A percentile compares a stretch with the other conserved stretches of the same genome.
Conservation (phyloP, 208 protist genomes). For the Leishmania amazonensis region DNA sequence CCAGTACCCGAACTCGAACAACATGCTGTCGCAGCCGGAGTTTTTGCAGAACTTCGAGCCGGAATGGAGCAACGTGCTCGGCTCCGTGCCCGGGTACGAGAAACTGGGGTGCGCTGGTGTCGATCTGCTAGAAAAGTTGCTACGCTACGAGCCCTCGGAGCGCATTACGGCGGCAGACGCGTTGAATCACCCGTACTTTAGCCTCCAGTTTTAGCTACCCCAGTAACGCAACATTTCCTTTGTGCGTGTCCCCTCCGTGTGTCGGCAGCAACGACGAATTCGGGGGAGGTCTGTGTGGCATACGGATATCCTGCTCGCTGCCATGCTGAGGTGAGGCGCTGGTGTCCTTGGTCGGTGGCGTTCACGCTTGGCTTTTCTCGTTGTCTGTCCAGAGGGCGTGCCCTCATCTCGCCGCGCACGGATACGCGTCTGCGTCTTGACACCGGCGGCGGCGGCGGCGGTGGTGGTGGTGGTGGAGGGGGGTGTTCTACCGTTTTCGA, state of each 20-base stretch:
- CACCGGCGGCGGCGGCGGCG: background rate
- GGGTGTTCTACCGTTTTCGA: background rate
- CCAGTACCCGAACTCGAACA: slow-evolving; percentile 77
- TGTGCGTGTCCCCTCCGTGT: background rate
- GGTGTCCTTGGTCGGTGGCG: background rate
- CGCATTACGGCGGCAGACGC: slow-evolving; percentile 82
- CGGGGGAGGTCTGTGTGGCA: background rate
- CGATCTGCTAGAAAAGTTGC: slow-evolving; percentile 66
- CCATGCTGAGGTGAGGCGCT: background rate
- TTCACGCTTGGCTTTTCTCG: background rate
- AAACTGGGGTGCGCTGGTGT: slow-evolving; percentile 70
- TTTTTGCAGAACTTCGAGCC: slow-evolving; percentile 63
- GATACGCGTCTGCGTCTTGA: background rate
- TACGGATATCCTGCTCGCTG: background rate
- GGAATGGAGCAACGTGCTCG: slow-evolving; percentile 55
- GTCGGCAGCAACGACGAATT: background rate
- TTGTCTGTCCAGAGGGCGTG: slow-evolving; percentile 1
- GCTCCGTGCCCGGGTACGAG: slow-evolving; percentile 42
- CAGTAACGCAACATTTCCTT: background rate
- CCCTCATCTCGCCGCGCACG: background rate
- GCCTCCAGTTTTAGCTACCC: slow-evolving; percentile 45
- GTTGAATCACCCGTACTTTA: slow-evolving; percentile 87
- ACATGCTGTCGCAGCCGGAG: slow-evolving; percentile 77
- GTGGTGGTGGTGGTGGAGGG: background rate
- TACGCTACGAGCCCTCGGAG: slow-evolving; percentile 75